Evolutionary conservation across 441 rosid species (phyloP), one percentile per base, ranked within the genome.

Genomic region (Geranium incanum): DNA sequence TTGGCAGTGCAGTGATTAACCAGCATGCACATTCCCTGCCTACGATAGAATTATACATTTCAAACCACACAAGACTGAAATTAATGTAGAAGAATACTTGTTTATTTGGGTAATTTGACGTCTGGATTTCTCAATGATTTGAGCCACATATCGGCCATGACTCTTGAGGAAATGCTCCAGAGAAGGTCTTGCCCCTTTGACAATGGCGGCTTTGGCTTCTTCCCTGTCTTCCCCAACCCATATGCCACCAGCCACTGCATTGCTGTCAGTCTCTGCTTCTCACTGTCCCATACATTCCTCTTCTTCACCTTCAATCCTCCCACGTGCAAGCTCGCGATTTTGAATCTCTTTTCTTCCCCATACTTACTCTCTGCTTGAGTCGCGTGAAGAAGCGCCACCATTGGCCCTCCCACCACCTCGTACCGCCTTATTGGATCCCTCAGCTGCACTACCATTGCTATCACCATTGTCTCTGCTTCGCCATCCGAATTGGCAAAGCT

Each of bases 131-230:
- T 86, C 81, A 89, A 86, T n/a, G 93, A 76, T 82, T 84, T 90
- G 66, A 94, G 94, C 99, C 97, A 90, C 99, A 87, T 92, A 63
- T 87, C 97, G 4, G 97, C 97, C 96, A 89, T 87, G 71, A 89
- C 88, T 71, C 97, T 81, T 3, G 97, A 87, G 28, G 97, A 90
- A 72, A 87, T 80, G 89, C 99, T 92, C 99, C 97, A 90, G 69
- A 92, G 72, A 19, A 82, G 15, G 15, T 86, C 92, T 36, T 74
- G 84, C 15, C 84, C 81, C 79, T 78, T 87, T 68, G 67, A 66
- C 36, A 38, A 36, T n/a, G 74, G 83, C 9, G 69, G 77, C 73
- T 84, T 89, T 50, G 81, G 83, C 57, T 69, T 88, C 71, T 78
- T 93, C 43, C 88, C 89, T 39, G 85, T 88, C 71, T 78, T 93